These are phyloP conservation scores for Eucalyptus globulus DNA, from an alignment of 345 rosid genomes.

Conservation along the genomic window DNA sequence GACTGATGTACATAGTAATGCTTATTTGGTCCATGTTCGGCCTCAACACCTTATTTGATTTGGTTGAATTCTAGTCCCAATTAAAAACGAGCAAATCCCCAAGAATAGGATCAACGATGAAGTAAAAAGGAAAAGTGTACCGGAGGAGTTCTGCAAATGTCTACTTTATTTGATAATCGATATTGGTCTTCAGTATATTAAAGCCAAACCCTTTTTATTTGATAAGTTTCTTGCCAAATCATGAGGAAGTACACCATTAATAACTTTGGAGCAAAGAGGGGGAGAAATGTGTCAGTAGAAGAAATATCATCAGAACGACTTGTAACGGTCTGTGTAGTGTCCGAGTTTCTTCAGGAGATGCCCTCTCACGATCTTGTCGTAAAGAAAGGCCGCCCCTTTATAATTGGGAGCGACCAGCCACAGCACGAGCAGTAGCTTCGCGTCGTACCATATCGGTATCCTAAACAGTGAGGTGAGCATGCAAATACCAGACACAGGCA, in stretches of 20 bases:
- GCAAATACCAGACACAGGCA: neutral
- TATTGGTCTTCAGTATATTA: neutral
- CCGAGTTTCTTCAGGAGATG: slow-evolving; percentile 23
- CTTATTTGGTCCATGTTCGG: neutral
- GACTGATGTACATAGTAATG: neutral
- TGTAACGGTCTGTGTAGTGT: neutral
- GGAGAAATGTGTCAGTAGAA: neutral
- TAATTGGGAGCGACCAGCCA: slow-evolving; percentile 75
- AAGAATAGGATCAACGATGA: neutral
- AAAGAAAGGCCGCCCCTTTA: slow-evolving; percentile 74
- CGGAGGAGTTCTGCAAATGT: neutral
- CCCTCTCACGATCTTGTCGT: slow-evolving; percentile 42
- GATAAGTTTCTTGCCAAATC: neutral
- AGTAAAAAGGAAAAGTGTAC: neutral
- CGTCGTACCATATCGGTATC: slow-evolving; percentile 79
- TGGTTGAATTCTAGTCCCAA: neutral
- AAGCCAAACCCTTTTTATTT: neutral
- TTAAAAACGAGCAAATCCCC: neutral
- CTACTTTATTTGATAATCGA: neutral
- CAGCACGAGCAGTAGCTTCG: slow-evolving; percentile 43
- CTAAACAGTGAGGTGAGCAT: neutral
- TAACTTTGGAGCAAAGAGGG: neutral
- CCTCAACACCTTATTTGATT: neutral
- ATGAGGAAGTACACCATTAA: neutral
- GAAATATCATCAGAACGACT: neutral